A percentile compares a stretch with the other conserved stretches of the same genome.
Conservation (phyloP, 805 yeast species). For the Teunomyces funiuensis region DNA sequence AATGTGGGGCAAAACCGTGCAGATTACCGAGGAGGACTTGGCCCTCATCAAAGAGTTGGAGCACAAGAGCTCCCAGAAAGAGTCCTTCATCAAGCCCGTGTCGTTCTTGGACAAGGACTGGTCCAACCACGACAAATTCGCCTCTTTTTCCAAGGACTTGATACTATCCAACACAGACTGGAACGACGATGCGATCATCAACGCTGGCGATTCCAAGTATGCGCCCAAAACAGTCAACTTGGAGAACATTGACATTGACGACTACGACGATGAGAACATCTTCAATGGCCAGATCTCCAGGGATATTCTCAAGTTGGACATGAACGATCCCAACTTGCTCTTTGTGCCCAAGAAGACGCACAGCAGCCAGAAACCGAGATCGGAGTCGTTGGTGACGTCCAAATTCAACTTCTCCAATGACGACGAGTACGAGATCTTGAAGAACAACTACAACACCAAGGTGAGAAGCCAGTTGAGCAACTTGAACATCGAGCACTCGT, state of each 20-base stretch:
- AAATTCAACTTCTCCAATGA: slow-evolving; percentile 89
- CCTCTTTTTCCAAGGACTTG: slow-evolving; percentile 51
- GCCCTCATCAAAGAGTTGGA: slow-evolving; percentile 29
- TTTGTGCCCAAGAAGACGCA: slow-evolving; percentile 50
- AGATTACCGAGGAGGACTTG: slow-evolving; percentile 33
- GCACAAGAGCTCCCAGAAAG: slow-evolving; percentile 15
- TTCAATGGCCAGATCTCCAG: slow-evolving; percentile 60
- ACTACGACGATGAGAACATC: slow-evolving; percentile 61
- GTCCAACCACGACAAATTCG: slow-evolving; percentile 37
- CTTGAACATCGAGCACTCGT: slow-evolving; percentile 84
- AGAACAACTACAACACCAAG: slow-evolving; percentile 85
- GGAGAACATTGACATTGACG: slow-evolving; percentile 22
- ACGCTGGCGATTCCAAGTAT: slow-evolving; percentile 37
- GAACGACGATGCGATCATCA: slow-evolving; percentile 66
- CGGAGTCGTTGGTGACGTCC: slow-evolving; percentile 51
- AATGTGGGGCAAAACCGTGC: slow-evolving; percentile 9
- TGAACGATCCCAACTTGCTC: slow-evolving; percentile 79
- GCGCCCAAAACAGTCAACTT: slow-evolving; percentile 17
- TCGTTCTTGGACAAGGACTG: slow-evolving; percentile 35
- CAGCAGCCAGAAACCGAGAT: slow-evolving; percentile 41
- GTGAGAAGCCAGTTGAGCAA: slow-evolving; percentile 92
- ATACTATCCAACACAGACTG: slow-evolving; percentile 73
- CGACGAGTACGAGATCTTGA: slow-evolving; percentile 75
- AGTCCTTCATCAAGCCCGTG: slow-evolving; percentile 22
- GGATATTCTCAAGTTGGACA: slow-evolving; percentile 57